Base-by-base conservation (phyloP, 495 filamentous ascomycete genomes). In the Lasiosphaeria miniovina region DNA sequence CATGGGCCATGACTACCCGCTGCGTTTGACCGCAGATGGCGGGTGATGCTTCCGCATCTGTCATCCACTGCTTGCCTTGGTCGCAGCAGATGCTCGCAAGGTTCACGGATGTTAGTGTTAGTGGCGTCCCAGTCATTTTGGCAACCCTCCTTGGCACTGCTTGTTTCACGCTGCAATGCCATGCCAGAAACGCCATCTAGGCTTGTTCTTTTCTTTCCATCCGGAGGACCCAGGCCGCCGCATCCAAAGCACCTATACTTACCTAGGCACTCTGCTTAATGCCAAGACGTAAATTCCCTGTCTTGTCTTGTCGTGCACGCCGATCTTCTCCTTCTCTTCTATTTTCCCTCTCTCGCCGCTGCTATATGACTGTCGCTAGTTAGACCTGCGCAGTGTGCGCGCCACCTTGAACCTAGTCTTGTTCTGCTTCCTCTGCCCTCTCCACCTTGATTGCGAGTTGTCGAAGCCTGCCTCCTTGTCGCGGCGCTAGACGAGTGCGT, bases 121-220 rank as follows among this genome's bases (percentile, higher is more conserved):
- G 43, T 11, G 11, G 12, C 15, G 43, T n/a, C 15, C 43, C 43
- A 46, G 43, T 46, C 43, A 46, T 9, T 46, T 46, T 46, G 43
- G 43, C 43, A 46, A 46, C 43, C 43, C 43, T 46, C 43, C 43
- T 46, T 46, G 43, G 43, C 43, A 46, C 49, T 35, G 32, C 49
- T 9, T 31, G 49, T 51, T 32, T 15, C 53, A 55, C 6, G 9
- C 53, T 14, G 7, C 17, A 17, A 17, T 12, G 15, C 6, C 32
- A 12, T n/a, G 43, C 43, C 8, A 9, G 43, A 11, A 14, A 46
- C 43, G 43, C 43, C 43, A 11, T 55, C 32, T 14, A 45, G 17
- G n/a, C 34, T 31, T 33, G 36, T 51, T 31, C 15, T 11, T 36
- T 34, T 46, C 43, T 14, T 46, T 46, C 43, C 8, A 46, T 46